Percentiles rank a stretch among this genome's conserved stretches.
These are phyloP conservation scores for Suillus tomentosus DNA, from an alignment of 768 basidiomycete species.

Conservation along the genomic window DNA sequence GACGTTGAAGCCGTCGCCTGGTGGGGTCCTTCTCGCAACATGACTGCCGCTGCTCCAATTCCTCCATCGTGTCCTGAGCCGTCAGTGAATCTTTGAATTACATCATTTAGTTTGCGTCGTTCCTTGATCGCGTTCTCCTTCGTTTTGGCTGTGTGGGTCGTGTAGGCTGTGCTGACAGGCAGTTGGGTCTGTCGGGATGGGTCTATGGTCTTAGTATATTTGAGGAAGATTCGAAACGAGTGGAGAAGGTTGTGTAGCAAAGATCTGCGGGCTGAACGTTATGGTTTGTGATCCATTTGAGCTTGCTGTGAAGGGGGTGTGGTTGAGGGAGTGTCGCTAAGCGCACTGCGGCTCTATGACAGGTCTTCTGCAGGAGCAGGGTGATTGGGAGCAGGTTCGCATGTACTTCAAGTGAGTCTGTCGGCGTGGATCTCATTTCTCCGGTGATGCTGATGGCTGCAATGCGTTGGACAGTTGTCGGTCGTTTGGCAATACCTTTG, in stretches of 20 bases:
- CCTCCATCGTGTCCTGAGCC: background rate
- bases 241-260: background rate
- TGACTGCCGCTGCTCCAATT: constrained; percentile 4
- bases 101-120: background rate
- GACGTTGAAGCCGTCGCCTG: constrained; percentile 38
- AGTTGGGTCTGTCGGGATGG: background rate
- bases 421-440: background rate
- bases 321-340: background rate
- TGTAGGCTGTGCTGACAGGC: background rate
- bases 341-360: background rate
- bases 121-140: background rate
- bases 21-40: constrained; percentile 14
- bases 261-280: background rate
- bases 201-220: background rate
- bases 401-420: background rate
- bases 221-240: background rate
- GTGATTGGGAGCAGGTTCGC: background rate
- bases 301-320: background rate
- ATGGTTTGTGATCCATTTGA: background rate
- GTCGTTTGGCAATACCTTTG: too few relatives aligned
- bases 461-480: too few relatives aligned
- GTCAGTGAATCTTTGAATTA: background rate
- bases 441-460: too few relatives aligned
- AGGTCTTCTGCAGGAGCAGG: background rate
- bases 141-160: background rate